A percentile compares a stretch with the other conserved stretches of the same genome.
phyloP scores from a whole-genome alignment of 345 rosid species.

The Excoecaria cochinchinensis region DNA sequence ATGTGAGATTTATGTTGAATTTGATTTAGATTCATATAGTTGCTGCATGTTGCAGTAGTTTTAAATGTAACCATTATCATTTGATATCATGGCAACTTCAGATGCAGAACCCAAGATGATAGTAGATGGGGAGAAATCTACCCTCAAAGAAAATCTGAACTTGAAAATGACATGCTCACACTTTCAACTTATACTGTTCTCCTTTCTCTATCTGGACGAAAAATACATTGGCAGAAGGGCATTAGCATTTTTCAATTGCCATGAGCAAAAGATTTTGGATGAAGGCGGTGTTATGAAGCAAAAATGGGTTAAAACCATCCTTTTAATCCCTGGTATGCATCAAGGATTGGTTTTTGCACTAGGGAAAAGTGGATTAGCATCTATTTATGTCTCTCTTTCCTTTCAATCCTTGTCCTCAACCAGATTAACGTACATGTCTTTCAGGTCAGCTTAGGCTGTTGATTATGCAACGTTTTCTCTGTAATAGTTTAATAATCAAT shows the following conservation, averaged over 20 bases:
- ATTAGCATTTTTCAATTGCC: not conserved
- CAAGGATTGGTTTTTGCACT: not conserved
- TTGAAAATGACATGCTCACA: not conserved
- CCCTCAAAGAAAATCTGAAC: not conserved
- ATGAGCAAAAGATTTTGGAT: not conserved
- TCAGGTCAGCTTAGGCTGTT: not conserved
- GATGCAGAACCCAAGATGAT: conserved; percentile 13
- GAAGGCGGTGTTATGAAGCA: not conserved
- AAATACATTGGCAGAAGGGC: not conserved
- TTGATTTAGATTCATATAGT: not conserved
- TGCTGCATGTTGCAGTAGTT: not conserved
- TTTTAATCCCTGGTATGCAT: not conserved
- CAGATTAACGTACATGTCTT: not conserved
- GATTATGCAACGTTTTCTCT: not conserved
- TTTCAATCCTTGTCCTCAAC: not conserved
- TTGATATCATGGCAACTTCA: conserved; percentile 9
- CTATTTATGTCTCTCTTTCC: not conserved
- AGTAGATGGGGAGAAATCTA: not conserved
- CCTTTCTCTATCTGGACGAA: not conserved
- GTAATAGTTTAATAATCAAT: not conserved
- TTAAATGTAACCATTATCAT: not conserved
- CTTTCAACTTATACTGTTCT: not conserved
- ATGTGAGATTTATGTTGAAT: not conserved
- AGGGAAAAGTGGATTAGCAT: not conserved
- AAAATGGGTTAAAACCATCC: not conserved